A percentile compares a stretch with the other conserved stretches of the same genome.
These are phyloP conservation scores for Globisporangium lucens DNA, from an alignment of 352 stramenopile genomes.

Conservation along the genomic window DNA sequence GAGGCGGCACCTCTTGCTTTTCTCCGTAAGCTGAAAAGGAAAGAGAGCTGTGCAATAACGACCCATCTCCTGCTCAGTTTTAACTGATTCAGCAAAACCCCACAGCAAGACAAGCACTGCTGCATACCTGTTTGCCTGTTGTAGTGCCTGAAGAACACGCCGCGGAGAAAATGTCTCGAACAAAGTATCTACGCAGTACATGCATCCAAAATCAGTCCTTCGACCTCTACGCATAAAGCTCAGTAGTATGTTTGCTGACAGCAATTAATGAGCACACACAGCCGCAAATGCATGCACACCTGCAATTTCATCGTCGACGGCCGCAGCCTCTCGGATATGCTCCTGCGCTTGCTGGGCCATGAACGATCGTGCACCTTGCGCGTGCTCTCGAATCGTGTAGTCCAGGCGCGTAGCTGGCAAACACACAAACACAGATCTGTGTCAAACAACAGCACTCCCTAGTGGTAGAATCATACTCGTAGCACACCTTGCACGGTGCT, in stretches of 20 bases:
- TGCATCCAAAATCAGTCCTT: not conserved
- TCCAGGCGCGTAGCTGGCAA: slow-evolving; percentile 46
- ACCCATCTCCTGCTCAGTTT: not conserved
- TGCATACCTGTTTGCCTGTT: slow-evolving; percentile 40
- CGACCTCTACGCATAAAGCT: not conserved
- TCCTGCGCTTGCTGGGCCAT: slow-evolving; percentile 48
- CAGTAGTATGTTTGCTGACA: not conserved
- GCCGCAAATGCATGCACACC: slow-evolving; percentile 18
- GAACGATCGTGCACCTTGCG: slow-evolving; percentile 45
- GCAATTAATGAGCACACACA: not conserved
- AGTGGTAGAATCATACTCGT: not conserved
- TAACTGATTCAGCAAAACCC: not conserved
- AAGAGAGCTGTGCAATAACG: slow-evolving; percentile 6
- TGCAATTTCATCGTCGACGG: slow-evolving; percentile 37
- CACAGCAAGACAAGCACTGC: not conserved
- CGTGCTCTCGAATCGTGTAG: slow-evolving; percentile 64
- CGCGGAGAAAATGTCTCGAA: slow-evolving; percentile 67
- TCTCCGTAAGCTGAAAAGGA: slow-evolving; percentile 7
- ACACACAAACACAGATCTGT: not conserved
- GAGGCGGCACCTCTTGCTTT: not conserved
- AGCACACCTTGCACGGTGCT: slow-evolving; percentile 40
- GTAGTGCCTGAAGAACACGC: slow-evolving; percentile 34
- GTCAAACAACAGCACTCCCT: not conserved
- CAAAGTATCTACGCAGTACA: slow-evolving; percentile 31
- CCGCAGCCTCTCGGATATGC: slow-evolving; percentile 30